phyloP scores from a whole-genome alignment of 2,329 filamentous ascomycete species.

The Aspergillus phoenicis region DNA sequence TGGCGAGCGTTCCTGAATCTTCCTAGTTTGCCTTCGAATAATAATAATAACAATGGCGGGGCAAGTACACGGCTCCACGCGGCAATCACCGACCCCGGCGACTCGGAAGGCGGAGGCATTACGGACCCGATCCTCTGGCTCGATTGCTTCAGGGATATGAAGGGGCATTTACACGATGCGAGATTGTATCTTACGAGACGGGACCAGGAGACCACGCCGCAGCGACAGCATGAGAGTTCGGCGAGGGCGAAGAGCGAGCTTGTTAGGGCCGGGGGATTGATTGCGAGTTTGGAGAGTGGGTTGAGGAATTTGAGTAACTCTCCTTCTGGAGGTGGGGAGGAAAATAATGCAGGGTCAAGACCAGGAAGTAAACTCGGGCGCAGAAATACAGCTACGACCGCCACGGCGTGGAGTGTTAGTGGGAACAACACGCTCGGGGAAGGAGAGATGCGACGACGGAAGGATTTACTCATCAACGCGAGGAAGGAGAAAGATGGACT shows the following conservation, averaged over 20 bases:
- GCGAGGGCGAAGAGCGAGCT: slow-evolving; percentile 63
- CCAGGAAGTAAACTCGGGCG: neutral
- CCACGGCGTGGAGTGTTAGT: neutral
- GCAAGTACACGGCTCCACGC: slow-evolving; percentile 45
- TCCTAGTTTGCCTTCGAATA: slow-evolving; percentile 37
- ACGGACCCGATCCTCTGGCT: slow-evolving; percentile 63
- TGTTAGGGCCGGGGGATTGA: slow-evolving; percentile 58
- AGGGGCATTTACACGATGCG: slow-evolving; percentile 62
- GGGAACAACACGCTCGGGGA: slow-evolving; percentile 53
- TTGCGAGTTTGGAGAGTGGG: slow-evolving; percentile 60
- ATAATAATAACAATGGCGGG: slow-evolving; percentile 22
- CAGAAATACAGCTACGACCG: neutral
- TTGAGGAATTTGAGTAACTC: slow-evolving; percentile 43
- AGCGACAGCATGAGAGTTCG: slow-evolving; percentile 64
- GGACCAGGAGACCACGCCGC: slow-evolving; percentile 61
- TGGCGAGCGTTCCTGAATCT: slow-evolving; percentile 64
- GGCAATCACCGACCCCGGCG: slow-evolving; percentile 44
- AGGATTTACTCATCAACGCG: slow-evolving; percentile 60
- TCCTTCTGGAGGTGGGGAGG: slow-evolving; percentile 26
- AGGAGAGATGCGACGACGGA: slow-evolving; percentile 61
- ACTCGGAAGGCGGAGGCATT: slow-evolving; percentile 32
- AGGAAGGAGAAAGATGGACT: slow-evolving; percentile 65
- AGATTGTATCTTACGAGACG: slow-evolving; percentile 60
- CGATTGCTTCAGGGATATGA: slow-evolving; percentile 62
- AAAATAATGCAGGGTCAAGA: slow-evolving; percentile 33